A percentile compares a stretch with the other conserved stretches of the same genome.
phyloP scores from a whole-genome alignment of 2,329 filamentous ascomycete species.

The Kalmusia sp. region DNA sequence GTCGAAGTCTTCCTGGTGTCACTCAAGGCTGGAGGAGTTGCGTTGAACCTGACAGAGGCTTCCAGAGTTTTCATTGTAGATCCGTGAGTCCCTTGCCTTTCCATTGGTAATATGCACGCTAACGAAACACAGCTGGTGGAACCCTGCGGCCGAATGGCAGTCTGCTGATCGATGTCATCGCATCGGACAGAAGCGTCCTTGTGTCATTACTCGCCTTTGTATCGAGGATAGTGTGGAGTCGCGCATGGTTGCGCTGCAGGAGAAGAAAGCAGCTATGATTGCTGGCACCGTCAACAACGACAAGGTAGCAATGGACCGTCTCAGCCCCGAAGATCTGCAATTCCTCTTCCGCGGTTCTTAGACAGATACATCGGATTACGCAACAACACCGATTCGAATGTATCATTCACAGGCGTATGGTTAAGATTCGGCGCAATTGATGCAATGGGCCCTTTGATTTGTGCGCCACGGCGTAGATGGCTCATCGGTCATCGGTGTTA shows the following conservation, averaged over 20 bases:
- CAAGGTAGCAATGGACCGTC: constrained; percentile 86
- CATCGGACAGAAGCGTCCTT: constrained; percentile 92
- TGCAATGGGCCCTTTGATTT: too few species aligned
- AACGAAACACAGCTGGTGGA: constrained; percentile 80
- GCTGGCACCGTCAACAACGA: constrained; percentile 96
- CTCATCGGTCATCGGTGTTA: too few species aligned
- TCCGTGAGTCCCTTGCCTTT: constrained; percentile 67
- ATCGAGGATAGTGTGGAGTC: constrained; percentile 98
- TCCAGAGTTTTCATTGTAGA: constrained; percentile 96
- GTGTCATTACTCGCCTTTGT: constrained; percentile 90
- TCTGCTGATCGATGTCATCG: constrained; percentile 86
- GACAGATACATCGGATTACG: constrained; percentile 1
- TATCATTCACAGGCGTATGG: too few species aligned
- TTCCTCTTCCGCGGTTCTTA: constrained; percentile 87
- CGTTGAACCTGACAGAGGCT: constrained; percentile 92
- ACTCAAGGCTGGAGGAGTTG: constrained; percentile 93
- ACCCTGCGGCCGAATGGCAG: constrained; percentile 99
- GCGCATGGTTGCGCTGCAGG: constrained; percentile 92
- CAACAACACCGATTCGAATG: too few species aligned
- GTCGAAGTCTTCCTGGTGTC: constrained; percentile 97
- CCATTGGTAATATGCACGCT: constrained; percentile 19
- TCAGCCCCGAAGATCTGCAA: constrained; percentile 91
- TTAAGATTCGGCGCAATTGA: too few species aligned
- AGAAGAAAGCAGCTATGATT: constrained; percentile 99
- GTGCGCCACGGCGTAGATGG: too few species aligned